Base-by-base conservation (phyloP, 2,329 filamentous ascomycete species). In the Penicillium sp. region DNA sequence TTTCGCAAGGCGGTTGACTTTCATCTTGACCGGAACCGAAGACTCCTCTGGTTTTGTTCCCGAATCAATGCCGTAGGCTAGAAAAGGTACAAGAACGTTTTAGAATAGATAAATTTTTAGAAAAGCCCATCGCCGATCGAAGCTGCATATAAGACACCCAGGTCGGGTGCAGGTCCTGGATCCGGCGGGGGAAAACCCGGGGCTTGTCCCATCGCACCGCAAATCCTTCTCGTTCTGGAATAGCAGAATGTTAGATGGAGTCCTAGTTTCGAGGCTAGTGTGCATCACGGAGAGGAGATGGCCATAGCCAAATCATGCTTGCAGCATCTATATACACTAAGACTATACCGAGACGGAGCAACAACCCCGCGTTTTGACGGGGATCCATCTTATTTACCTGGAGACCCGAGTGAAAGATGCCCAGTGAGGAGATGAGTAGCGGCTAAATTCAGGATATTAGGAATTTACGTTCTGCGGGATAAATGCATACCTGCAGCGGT, bases 301-400 rank as follows among this genome's bases (percentile, higher is more conserved):
- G 45, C 51, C 42, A 39, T 43, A 46, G 20, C 24, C 16, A 18
- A 33, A 25, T 40, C 25, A 14, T 40, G 25, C 16, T 35, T 43
- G 43, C 44, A 50, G 33, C 30, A 18, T 30, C 48, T 22, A 31
- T 5, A 16, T 27, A 9, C 40, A 42, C 59, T 61, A 62, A 36
- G 27, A 56, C 59, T 41, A 53, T 49, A 31, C 44, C 14, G 57
- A 55, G 45, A 62, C 59, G 59, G 59, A 61, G 57, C 11, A 48
- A 38, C 3, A 33, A 33, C 44, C 51, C 53, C 48, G 33, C 31
- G 44, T 30, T 40, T 30, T 35, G 27, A 22, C 36, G 44, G 18
- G 18, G 27, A 33, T 38, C 33, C 24, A 31, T 20, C 33, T 25
- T 35, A 16, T 39, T 25, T 31, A 30, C 31, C 18, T 14, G 20